phyloP scores from a whole-genome alignment of 2,329 filamentous ascomycete genomes.

The Alternaria infectoria region DNA sequence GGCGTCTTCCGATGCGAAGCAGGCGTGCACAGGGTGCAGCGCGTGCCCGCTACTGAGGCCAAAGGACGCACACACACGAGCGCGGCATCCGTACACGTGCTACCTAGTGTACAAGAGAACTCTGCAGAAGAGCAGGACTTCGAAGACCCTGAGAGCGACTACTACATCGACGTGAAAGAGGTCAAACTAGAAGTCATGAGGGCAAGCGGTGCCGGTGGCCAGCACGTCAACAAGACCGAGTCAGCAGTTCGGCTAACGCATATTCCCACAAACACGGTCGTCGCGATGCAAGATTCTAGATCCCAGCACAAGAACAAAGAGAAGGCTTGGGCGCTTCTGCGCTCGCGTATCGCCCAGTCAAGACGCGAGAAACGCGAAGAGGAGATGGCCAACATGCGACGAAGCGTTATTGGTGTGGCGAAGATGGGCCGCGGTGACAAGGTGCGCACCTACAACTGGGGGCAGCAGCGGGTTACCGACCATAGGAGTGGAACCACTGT shows the following conservation, averaged over 20 bases:
- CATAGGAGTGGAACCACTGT: slow-evolving; percentile 82
- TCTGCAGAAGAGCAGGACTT: slow-evolving; percentile 62
- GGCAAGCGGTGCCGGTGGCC: slow-evolving; percentile 87
- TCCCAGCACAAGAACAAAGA: slow-evolving; percentile 90
- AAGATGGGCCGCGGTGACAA: slow-evolving; percentile 91
- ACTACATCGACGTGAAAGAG: slow-evolving; percentile 85
- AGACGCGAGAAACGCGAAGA: slow-evolving; percentile 84
- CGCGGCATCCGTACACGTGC: slow-evolving; percentile 88
- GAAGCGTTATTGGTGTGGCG: slow-evolving; percentile 78
- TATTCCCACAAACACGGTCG: slow-evolving; percentile 81
- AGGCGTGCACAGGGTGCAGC: slow-evolving; percentile 93
- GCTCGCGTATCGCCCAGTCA: slow-evolving; percentile 80
- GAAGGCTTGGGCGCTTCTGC: slow-evolving; percentile 83
- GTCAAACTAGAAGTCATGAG: slow-evolving; percentile 89
- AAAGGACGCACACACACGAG: slow-evolving; percentile 93
- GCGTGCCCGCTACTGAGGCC: slow-evolving; percentile 87
- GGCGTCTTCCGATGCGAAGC: slow-evolving; percentile 83
- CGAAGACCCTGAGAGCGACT: slow-evolving; percentile 87
- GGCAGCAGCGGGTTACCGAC: slow-evolving; percentile 83
- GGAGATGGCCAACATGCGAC: slow-evolving; percentile 73
- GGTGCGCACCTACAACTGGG: slow-evolving; percentile 87
- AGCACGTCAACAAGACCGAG: slow-evolving; percentile 99
- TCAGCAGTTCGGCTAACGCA: slow-evolving; percentile 94
- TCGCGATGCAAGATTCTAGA: slow-evolving; percentile 90
- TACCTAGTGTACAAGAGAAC: slow-evolving; percentile 78